Conservation (phyloP, 2,329 filamentous ascomycete species). For the Penicillium crustosum region DNA sequence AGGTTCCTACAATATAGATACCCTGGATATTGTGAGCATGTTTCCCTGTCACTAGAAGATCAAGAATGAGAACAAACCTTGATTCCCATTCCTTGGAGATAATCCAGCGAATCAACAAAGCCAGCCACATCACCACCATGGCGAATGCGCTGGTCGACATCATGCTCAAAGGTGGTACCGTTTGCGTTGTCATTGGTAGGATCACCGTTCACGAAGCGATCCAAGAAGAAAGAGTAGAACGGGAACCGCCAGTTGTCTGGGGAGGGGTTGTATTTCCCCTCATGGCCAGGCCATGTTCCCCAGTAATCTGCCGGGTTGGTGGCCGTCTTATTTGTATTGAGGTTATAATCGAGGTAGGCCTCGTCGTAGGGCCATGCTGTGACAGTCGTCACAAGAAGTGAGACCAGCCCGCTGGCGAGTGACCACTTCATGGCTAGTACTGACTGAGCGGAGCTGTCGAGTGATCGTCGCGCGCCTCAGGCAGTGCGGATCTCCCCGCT, state of each 20-base stretch:
- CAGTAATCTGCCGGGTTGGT: slow-evolving; percentile 57
- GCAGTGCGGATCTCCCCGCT: slow-evolving; percentile 1
- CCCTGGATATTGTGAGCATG: slow-evolving; percentile 40
- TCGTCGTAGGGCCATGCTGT: slow-evolving; percentile 50
- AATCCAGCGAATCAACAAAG: slow-evolving; percentile 61
- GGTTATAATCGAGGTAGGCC: slow-evolving; percentile 55
- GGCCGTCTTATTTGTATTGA: slow-evolving; percentile 60
- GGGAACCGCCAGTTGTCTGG: slow-evolving; percentile 65
- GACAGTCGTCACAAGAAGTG: slow-evolving; percentile 31
- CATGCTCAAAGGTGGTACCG: slow-evolving; percentile 60
- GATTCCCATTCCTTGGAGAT: slow-evolving; percentile 64
- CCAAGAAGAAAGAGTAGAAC: slow-evolving; percentile 64
- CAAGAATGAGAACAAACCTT: slow-evolving; percentile 44
- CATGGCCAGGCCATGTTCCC: slow-evolving; percentile 54
- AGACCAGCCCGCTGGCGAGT: slow-evolving; percentile 29
- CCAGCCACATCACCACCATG: slow-evolving; percentile 62
- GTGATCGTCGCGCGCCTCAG: not conserved
- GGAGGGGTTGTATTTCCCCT: slow-evolving; percentile 49
- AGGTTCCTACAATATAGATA: slow-evolving; percentile 62
- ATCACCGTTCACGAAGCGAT: slow-evolving; percentile 64
- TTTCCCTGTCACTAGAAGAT: not conserved
- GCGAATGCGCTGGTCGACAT: slow-evolving; percentile 60
- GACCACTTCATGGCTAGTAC: slow-evolving; percentile 34
- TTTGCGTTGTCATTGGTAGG: slow-evolving; percentile 64
- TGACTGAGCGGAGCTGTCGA: not conserved